Evolutionary conservation across 2,329 filamentous ascomycete genomes (phyloP).

Genomic region (Aspergillus novofumigatus): DNA sequence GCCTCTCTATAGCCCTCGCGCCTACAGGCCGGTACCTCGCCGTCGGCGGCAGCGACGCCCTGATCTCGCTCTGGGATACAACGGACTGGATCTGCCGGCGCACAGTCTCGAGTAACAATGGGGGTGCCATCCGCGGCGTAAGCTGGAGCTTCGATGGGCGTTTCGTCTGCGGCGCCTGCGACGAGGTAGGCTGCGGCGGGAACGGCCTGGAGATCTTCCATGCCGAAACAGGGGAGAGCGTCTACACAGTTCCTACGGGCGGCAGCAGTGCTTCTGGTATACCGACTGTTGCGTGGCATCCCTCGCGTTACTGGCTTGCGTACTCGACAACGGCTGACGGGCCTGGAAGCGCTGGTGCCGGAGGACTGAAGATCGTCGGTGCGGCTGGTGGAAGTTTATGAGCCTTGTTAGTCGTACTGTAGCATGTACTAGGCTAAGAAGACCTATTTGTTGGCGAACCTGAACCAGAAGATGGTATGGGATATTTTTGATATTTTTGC

Average conservation of each 20-base stretch:
- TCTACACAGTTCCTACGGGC: conserved; percentile 42
- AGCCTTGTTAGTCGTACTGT: neutral
- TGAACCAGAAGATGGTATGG: neutral
- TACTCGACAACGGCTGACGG: conserved; percentile 45
- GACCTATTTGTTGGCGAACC: neutral
- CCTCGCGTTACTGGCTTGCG: conserved; percentile 47
- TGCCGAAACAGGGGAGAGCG: conserved; percentile 47
- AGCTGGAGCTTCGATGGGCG: conserved; percentile 50
- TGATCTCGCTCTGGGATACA: conserved; percentile 50
- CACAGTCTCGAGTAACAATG: conserved; percentile 43
- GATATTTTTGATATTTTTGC: neutral
- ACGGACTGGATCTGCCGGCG: conserved; percentile 49
- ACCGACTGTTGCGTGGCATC: conserved; percentile 49
- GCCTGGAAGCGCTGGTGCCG: conserved; percentile 33
- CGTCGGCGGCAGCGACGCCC: conserved; percentile 46
- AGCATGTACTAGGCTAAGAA: neutral
- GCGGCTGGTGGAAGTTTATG: conserved; percentile 39
- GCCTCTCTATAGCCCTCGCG: conserved; percentile 43
- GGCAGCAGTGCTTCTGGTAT: conserved; percentile 34
- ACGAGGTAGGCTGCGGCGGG: conserved; percentile 42
- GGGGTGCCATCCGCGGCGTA: conserved; percentile 44
- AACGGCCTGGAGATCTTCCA: conserved; percentile 48
- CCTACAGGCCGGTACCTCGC: conserved; percentile 48
- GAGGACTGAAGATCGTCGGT: conserved; percentile 47
- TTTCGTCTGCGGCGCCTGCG: conserved; percentile 46